These are phyloP conservation scores for Camillea tinctor DNA, from an alignment of 2,329 filamentous ascomycete genomes.

Conservation along the genomic window DNA sequence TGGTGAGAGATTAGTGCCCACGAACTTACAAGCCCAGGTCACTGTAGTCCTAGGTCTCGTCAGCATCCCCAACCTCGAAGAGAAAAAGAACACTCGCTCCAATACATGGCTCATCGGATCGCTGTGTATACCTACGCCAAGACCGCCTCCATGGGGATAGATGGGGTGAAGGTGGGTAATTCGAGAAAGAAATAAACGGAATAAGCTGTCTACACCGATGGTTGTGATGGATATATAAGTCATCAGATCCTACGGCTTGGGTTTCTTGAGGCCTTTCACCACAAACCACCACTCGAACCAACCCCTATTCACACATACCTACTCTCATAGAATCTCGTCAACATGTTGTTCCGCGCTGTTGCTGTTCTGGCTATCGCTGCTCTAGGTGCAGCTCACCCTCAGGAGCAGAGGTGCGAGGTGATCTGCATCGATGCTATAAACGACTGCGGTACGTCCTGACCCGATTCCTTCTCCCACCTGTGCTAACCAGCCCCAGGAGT, in stretches of 20 bases:
- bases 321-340: background rate
- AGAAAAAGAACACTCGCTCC: background rate
- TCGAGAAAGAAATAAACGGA: background rate
- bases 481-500: slow-evolving; percentile 7
- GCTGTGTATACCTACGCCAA: background rate
- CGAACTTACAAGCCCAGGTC: background rate
- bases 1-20: background rate
- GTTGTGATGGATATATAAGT: background rate
- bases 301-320: no score
- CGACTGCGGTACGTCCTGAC: slow-evolving; percentile 13
- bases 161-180: background rate
- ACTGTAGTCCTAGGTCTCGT: background rate
- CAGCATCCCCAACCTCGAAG: background rate
- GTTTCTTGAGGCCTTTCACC: no score
- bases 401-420: background rate
- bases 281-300: no score
- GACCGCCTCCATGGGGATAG: background rate
- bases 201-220: background rate
- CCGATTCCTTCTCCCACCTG: background rate
- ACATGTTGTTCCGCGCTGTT: slow-evolving; percentile 16
- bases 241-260: no score
- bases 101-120: background rate
- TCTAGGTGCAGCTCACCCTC: slow-evolving; percentile 6
- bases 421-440: slow-evolving; percentile 17
- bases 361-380: slow-evolving; percentile 11